Conservation (phyloP, 805 yeast species). For the Barnettozyma californica region DNA sequence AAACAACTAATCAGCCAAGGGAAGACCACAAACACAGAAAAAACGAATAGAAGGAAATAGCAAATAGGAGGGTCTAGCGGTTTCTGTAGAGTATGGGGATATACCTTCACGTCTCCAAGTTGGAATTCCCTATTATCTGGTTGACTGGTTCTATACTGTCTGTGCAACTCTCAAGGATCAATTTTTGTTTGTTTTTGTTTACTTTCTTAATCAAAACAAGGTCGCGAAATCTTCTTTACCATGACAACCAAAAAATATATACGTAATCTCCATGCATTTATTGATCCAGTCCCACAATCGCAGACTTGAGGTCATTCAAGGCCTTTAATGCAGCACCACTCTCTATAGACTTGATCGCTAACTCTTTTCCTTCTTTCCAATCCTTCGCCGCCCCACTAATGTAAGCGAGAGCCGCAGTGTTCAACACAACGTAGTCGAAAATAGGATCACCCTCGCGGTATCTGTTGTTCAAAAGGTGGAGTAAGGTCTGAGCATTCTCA, state of each 20-base stretch:
- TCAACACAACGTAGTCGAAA: constrained; percentile 85
- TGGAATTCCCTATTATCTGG: not conserved
- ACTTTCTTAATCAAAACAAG: constrained; percentile 5
- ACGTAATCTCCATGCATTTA: not conserved
- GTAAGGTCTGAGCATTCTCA: constrained; percentile 67
- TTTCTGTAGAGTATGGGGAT: not conserved
- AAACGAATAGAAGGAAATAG: not conserved
- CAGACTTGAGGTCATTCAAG: constrained; percentile 47
- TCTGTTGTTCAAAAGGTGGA: constrained; percentile 38
- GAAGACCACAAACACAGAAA: not conserved
- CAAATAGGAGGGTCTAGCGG: not conserved
- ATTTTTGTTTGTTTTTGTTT: constrained; percentile 7
- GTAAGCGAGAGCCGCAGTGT: constrained; percentile 82
- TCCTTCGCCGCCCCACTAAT: constrained; percentile 60
- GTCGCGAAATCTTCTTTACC: not conserved
- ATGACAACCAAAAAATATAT: not conserved
- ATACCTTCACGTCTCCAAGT: not conserved
- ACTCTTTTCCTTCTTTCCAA: constrained; percentile 74
- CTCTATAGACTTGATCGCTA: constrained; percentile 64
- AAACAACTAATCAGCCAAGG: not conserved
- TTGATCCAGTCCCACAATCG: constrained; percentile 10
- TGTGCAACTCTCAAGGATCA: not conserved
- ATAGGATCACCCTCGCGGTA: constrained; percentile 53
- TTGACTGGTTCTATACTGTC: not conserved
- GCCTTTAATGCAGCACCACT: constrained; percentile 64